A percentile compares a stretch with the other conserved stretches of the same genome.
These are phyloP conservation scores for Saccharum officinarum DNA, from an alignment of 176 grass and related monocot genomes.

Conservation along the genomic window DNA sequence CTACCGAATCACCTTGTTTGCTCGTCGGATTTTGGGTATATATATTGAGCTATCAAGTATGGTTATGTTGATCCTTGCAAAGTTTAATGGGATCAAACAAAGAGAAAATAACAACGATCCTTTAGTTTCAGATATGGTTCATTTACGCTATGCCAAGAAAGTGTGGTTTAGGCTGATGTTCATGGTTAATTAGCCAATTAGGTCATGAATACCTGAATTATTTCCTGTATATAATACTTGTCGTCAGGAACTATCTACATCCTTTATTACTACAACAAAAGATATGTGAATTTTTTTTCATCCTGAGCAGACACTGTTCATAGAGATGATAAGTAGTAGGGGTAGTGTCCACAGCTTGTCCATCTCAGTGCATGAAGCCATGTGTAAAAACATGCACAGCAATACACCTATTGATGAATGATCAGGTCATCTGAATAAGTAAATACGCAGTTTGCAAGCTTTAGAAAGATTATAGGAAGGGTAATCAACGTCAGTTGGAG, in stretches of 20 bases:
- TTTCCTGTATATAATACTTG: not conserved
- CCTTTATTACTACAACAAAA: not conserved
- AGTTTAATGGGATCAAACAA: not conserved
- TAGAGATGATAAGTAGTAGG: not conserved
- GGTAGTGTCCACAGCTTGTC: no score
- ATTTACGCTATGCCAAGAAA: not conserved
- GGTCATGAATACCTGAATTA: not conserved
- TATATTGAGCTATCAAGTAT: not conserved
- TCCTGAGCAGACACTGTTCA: not conserved
- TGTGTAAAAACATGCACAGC: no score
- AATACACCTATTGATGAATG: no score
- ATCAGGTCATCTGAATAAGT: no score
- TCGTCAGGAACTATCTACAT: not conserved
- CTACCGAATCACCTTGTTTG: conserved; percentile 32
- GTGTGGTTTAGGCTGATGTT: not conserved
- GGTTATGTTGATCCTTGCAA: conserved; percentile 4
- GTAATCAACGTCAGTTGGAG: conserved; percentile 9
- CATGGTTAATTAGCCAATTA: not conserved
- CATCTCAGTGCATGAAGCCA: no score
- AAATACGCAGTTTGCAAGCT: conserved; percentile 8
- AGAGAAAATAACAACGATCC: not conserved
- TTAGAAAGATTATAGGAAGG: conserved; percentile 16
- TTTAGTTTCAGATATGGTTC: not conserved
- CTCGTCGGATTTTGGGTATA: not conserved
- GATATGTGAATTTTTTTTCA: not conserved